These are phyloP conservation scores for Primulina tabacum DNA, from an alignment of 257 asterid genomes.

Conservation along the genomic window DNA sequence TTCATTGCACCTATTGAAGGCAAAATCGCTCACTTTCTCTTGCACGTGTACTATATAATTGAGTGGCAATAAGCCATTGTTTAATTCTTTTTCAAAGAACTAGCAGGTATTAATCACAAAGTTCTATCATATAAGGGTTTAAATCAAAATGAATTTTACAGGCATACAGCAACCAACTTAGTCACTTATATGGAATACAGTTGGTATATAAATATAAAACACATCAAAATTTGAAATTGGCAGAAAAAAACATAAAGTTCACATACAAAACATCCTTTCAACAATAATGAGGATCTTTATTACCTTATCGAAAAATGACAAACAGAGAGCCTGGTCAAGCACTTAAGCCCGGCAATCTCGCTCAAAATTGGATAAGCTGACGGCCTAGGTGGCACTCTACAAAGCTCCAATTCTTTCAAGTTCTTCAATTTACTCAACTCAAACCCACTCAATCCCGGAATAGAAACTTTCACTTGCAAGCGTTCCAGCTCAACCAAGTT, in stretches of 20 bases:
- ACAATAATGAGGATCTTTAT: neutral
- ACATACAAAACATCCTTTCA: too few species aligned
- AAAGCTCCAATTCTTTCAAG: conserved; percentile 84
- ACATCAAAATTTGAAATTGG: neutral
- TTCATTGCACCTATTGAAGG: neutral
- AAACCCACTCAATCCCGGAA: conserved; percentile 66
- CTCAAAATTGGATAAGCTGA: conserved; percentile 66
- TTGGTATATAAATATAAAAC: neutral
- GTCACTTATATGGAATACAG: neutral
- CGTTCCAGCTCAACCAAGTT: conserved; percentile 64
- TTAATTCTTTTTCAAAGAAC: too few species aligned
- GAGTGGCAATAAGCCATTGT: neutral
- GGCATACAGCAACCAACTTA: neutral
- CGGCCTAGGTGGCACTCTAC: conserved; percentile 69
- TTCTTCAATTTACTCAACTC: conserved; percentile 62
- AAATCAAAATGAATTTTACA: neutral
- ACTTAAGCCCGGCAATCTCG: conserved; percentile 63
- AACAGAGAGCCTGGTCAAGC: conserved; percentile 78
- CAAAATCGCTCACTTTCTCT: neutral
- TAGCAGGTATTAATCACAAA: neutral
- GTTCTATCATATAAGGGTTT: neutral
- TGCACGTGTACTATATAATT: too few species aligned
- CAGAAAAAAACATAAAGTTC: neutral
- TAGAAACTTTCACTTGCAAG: conserved; percentile 72
- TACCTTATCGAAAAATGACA: conserved; percentile 94